phyloP scores from a whole-genome alignment of 2,329 filamentous ascomycete genomes.

The Rosellinia necatrix region DNA sequence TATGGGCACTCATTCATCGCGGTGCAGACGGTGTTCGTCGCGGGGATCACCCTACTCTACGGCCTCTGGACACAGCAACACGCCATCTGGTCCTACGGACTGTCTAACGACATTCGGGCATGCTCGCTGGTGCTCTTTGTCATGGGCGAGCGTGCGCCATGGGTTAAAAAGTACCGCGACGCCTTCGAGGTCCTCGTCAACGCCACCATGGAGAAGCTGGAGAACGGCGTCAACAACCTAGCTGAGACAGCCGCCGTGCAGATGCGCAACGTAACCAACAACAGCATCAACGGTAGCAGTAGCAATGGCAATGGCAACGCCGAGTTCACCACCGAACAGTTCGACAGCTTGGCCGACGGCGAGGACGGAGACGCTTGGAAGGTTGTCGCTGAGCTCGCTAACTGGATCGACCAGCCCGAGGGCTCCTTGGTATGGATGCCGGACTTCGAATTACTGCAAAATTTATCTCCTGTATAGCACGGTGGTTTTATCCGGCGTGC shows the following conservation, averaged over 20 bases:
- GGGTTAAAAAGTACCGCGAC: constrained; percentile 53
- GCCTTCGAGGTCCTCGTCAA: constrained; percentile 53
- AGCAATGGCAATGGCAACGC: too few relatives aligned
- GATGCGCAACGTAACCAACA: constrained; percentile 34
- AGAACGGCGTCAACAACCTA: constrained; percentile 46
- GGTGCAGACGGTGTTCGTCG: constrained; percentile 49
- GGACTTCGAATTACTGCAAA: constrained; percentile 40
- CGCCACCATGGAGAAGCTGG: constrained; percentile 51
- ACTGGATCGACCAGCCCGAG: constrained; percentile 40
- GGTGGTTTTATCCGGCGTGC: background rate
- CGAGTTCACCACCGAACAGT: constrained; percentile 19
- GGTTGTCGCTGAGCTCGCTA: constrained; percentile 39
- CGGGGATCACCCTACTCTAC: constrained; percentile 47
- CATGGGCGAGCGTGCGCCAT: constrained; percentile 53
- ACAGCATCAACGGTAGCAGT: too few relatives aligned
- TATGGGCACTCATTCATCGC: constrained; percentile 50
- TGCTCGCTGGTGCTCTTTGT: constrained; percentile 55
- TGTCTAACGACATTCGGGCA: constrained; percentile 54
- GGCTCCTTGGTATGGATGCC: constrained; percentile 40
- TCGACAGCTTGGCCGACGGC: constrained; percentile 22
- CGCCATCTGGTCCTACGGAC: constrained; percentile 51
- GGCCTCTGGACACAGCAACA: constrained; percentile 49
- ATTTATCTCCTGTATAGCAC: constrained; percentile 28
- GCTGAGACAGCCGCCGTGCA: constrained; percentile 45
- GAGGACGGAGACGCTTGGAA: constrained; percentile 34